Percentiles rank a stretch among this genome's conserved stretches.
Evolutionary conservation across 177 flowering plant genomes (phyloP).

Genomic region (Vitis hybrid): DNA sequence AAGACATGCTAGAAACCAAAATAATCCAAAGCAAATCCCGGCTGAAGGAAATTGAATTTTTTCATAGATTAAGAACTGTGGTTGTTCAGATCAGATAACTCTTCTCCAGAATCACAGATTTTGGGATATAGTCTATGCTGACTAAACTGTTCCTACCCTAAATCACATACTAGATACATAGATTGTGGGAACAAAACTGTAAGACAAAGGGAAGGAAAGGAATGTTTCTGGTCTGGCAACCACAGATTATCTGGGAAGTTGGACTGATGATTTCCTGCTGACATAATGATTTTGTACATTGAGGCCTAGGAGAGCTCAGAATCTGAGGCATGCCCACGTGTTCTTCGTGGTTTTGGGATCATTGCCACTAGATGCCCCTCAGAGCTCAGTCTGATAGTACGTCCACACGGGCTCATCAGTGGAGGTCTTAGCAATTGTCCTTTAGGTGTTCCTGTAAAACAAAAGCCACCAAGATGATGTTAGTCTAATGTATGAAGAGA

Average conservation of each 20-base stretch:
- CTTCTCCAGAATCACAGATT: background rate
- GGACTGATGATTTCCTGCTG: background rate
- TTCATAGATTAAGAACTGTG: background rate
- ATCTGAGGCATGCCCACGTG: conserved; percentile 53
- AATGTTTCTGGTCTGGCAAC: background rate
- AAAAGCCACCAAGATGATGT: background rate
- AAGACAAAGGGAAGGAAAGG: too few species aligned
- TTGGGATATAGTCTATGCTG: too few species aligned
- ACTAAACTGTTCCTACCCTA: conserved; percentile 4
- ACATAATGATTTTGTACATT: background rate
- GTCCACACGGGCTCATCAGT: conserved; percentile 29
- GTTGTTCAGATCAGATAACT: conserved; percentile 1
- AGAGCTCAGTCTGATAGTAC: conserved; percentile 34
- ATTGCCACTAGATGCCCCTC: conserved; percentile 29
- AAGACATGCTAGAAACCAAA: background rate
- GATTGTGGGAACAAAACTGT: background rate
- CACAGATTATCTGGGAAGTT: background rate
- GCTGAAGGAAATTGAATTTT: background rate
- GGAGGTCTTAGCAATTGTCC: conserved; percentile 45
- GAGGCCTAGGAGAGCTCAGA: conserved; percentile 42
- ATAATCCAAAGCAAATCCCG: background rate
- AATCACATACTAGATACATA: background rate
- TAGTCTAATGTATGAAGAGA: background rate
- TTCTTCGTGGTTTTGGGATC: conserved; percentile 38
- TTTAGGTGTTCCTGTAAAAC: conserved; percentile 42